phyloP scores from a whole-genome alignment of 192 early-diverging fungal genomes.

The Linnemannia exigua region DNA sequence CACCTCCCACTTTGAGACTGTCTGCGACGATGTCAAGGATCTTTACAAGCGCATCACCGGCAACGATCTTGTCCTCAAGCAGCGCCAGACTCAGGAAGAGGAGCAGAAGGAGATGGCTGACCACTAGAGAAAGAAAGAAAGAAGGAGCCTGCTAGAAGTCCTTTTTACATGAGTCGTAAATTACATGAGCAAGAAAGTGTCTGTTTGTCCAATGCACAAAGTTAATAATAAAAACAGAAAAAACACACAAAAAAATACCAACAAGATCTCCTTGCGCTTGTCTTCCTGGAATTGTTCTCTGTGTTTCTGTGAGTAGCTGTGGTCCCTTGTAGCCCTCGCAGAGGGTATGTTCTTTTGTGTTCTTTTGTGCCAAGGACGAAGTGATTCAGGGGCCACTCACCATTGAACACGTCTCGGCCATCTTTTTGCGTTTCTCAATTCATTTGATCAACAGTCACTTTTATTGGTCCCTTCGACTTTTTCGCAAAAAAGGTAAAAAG shows the following conservation, averaged over 20 bases:
- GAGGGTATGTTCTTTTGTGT: not conserved
- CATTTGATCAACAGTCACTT: not conserved
- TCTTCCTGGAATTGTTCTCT: too few species aligned
- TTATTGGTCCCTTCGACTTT: not conserved
- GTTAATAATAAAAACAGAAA: conserved; percentile 4
- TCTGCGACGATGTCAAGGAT: conserved; percentile 95
- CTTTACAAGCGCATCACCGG: conserved; percentile 90
- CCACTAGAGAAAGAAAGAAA: conserved; percentile 9
- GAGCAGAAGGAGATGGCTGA: conserved; percentile 61
- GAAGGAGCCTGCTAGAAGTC: not conserved
- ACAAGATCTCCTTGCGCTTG: too few species aligned
- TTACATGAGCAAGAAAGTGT: not conserved
- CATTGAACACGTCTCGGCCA: not conserved
- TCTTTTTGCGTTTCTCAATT: not conserved
- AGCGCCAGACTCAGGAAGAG: conserved; percentile 72
- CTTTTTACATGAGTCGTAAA: not conserved
- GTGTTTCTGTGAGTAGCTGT: too few species aligned
- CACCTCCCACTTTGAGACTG: conserved; percentile 99
- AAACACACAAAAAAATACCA: not conserved
- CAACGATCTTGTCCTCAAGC: conserved; percentile 81
- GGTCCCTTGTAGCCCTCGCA: too few species aligned
- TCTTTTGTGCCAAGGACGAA: not conserved
- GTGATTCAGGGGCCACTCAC: not conserved
- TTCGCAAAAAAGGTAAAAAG: not conserved
- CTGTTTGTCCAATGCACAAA: not conserved